Evolutionary conservation across 2,329 filamentous ascomycete genomes (phyloP), one percentile per base, ranked within the genome.

Genomic region (Blastomyces silverae): DNA sequence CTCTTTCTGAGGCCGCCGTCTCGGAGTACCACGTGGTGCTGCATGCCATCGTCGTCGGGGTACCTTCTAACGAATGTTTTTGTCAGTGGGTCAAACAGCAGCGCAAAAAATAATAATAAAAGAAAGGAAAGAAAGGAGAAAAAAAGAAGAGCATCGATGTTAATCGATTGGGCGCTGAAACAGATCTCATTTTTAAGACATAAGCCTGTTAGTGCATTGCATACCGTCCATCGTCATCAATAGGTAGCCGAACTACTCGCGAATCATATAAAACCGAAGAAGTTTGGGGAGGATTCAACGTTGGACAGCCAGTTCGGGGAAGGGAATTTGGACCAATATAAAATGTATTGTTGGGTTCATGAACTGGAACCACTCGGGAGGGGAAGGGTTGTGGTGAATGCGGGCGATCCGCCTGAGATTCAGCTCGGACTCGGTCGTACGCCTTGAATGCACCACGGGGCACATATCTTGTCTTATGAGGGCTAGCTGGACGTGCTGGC

Each of bases 211-310:
- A 59, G 31, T 44, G 46, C 62, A 48, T 48, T 55, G 48, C 71
- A 70, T 74, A 73, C 69, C 71, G 70, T 70, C 66, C 59, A 69
- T 64, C 59, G 67, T 64, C 55, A 37, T 69, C 62, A 52, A 68
- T 34, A 34, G 64, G 57, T 48, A 57, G 63, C 39, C 64, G 67
- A 28, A 62, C 63, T 25, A 5, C n/a, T 53, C 64, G 63, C 62
- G 67, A 64, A 39, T 70, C 66, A 57, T 68, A 67, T 50, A 68
- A 61, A 63, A 67, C 61, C 42, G 69, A 48, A 50, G 69, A 62
- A 50, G 67, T 46, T 17, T 60, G 52, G 39, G 39, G 39, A 57
- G 39, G 53, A 58, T 57, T 56, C 39, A 63, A 22, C 22, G 37
- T 46, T 57, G 52, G n/a, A 31, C 37, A 39, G 20, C 28, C 31